phyloP scores from a whole-genome alignment of 345 rosid genomes.

The Aquilaria yunnanensis region DNA sequence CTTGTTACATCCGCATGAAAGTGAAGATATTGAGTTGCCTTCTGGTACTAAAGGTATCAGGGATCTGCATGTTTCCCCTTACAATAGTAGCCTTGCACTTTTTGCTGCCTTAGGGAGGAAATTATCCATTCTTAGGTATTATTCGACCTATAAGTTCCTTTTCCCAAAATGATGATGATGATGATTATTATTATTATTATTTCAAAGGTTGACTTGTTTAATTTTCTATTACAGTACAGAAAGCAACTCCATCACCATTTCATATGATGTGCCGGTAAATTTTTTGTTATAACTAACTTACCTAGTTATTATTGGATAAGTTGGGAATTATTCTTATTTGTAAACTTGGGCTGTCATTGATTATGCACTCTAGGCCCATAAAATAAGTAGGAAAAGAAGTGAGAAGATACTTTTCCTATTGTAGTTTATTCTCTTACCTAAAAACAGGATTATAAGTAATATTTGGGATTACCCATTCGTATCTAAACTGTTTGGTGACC shows the following conservation, averaged over 20 bases:
- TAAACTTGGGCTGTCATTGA: no score
- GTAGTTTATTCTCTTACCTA: no score
- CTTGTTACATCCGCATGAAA: constrained; percentile 57
- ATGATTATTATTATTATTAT: neutral
- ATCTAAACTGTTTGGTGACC: no score
- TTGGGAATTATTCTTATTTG: neutral
- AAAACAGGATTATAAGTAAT: no score
- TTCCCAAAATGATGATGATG: neutral
- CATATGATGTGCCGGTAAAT: constrained; percentile 72
- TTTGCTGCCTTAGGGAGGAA: constrained; percentile 79
- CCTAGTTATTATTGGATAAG: neutral
- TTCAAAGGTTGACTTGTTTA: constrained; percentile 12
- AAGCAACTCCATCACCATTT: constrained; percentile 59
- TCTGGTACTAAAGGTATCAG: constrained; percentile 54
- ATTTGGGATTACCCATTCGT: no score
- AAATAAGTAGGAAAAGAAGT: no score
- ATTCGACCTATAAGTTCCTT: constrained; percentile 4
- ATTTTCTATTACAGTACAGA: constrained; percentile 46
- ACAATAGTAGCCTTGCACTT: constrained; percentile 43
- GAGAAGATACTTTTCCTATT: no score
- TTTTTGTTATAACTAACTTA: neutral
- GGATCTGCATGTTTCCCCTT: constrained; percentile 73
- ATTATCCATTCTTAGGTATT: constrained; percentile 65
- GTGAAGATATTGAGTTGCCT: constrained; percentile 60
- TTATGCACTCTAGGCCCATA: no score